Conservation (phyloP, 2,329 filamentous ascomycete genomes). For the Colletotrichum australisinense region DNA sequence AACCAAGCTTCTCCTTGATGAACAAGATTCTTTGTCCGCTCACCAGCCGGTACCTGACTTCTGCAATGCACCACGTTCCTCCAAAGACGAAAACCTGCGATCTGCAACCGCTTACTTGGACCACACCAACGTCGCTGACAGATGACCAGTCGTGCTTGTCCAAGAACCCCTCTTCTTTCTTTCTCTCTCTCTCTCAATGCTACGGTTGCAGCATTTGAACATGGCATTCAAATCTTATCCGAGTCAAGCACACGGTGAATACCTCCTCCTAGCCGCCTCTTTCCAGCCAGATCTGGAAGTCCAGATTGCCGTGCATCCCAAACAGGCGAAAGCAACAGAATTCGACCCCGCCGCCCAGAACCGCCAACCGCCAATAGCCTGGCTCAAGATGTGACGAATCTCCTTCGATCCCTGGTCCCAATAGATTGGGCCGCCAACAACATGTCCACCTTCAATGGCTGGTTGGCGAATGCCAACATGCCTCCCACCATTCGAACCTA, state of each 20-base stretch:
- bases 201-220: background rate
- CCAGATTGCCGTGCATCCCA: constrained; percentile 13
- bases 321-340: constrained; percentile 12
- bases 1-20: background rate
- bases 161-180: background rate
- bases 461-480: background rate
- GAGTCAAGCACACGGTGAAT: background rate
- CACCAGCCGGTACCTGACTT: constrained; percentile 26
- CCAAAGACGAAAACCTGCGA: background rate
- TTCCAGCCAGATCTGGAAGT: constrained; percentile 22
- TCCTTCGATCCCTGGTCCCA: constrained; percentile 7
- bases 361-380: constrained; percentile 25
- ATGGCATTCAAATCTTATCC: background rate
- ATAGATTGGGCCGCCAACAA: background rate
- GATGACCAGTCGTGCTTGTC: background rate
- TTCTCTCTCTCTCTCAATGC: background rate
- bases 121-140: background rate
- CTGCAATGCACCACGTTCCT: constrained; percentile 4
- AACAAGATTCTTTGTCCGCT: background rate
- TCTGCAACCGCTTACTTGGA: background rate
- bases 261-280: background rate
- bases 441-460: background rate
- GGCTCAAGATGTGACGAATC: constrained; percentile 19
- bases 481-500: background rate
- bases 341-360: constrained; percentile 20